Percentiles rank a stretch among this genome's conserved stretches.
These are phyloP conservation scores for Penicillium riverlandense DNA, from an alignment of 495 filamentous ascomycete genomes.

Conservation along the genomic window DNA sequence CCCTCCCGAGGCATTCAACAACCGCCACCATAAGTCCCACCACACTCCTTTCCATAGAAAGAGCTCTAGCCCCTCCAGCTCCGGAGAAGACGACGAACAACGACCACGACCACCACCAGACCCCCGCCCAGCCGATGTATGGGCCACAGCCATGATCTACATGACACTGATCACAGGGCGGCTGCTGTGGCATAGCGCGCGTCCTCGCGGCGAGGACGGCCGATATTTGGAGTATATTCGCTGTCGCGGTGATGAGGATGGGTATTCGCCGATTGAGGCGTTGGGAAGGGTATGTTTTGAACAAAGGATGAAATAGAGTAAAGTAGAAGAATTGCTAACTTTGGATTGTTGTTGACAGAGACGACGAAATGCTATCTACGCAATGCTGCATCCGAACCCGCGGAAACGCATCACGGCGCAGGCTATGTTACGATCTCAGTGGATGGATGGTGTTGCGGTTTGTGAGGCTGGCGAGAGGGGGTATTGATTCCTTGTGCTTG, in stretches of 20 bases:
- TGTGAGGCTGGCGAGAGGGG: slow-evolving; percentile 17
- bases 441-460: slow-evolving; percentile 13
- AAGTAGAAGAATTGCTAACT: not conserved
- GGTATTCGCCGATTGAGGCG: slow-evolving; percentile 86
- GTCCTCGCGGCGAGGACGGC: slow-evolving; percentile 74
- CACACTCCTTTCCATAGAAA: no score
- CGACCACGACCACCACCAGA: slow-evolving; percentile 25
- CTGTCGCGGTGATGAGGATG: slow-evolving; percentile 71
- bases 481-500: not conserved
- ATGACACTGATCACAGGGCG: slow-evolving; percentile 91
- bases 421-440: slow-evolving; percentile 13
- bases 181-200: slow-evolving; percentile 81
- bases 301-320: no score
- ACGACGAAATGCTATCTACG: slow-evolving; percentile 20
- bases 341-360: slow-evolving; percentile 2
- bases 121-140: slow-evolving; percentile 84
- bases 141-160: slow-evolving; percentile 93
- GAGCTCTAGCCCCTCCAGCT: not conserved
- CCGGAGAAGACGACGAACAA: slow-evolving; percentile 52
- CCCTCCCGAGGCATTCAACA: slow-evolving; percentile 10
- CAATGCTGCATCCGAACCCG: slow-evolving; percentile 16
- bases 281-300: slow-evolving; percentile 65
- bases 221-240: slow-evolving; percentile 82
- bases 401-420: slow-evolving; percentile 9
- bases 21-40: not conserved